These are phyloP conservation scores for Amphichorda felina DNA, from an alignment of 2,329 filamentous ascomycete species.

Conservation along the genomic window DNA sequence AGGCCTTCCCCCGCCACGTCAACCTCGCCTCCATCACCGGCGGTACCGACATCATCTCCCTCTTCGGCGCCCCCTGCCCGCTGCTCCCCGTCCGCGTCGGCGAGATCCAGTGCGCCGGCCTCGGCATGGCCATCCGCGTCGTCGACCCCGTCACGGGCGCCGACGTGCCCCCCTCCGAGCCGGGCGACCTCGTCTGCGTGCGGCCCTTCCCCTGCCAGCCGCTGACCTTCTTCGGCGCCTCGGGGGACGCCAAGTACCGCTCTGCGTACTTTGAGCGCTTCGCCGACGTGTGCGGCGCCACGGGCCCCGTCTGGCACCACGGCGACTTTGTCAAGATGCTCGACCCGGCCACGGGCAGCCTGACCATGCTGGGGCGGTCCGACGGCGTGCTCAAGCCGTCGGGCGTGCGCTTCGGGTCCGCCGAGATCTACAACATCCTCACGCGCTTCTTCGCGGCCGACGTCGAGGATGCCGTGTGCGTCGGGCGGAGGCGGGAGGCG, in stretches of 20 bases:
- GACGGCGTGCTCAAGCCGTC: constrained; percentile 90
- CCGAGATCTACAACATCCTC: constrained; percentile 94
- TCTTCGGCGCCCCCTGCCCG: constrained; percentile 79
- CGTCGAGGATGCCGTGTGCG: constrained; percentile 77
- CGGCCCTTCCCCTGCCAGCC: constrained; percentile 85
- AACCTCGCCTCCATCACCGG: constrained; percentile 91
- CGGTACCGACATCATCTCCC: constrained; percentile 90
- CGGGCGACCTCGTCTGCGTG: constrained; percentile 81
- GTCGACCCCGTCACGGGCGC: constrained; percentile 46
- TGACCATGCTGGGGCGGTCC: constrained; percentile 84
- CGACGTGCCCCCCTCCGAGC: constrained; percentile 45
- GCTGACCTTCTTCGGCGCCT: constrained; percentile 70
- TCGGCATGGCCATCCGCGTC: constrained; percentile 65
- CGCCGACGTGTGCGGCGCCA: constrained; percentile 24
- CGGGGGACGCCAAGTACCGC: constrained; percentile 58
- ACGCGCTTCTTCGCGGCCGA: constrained; percentile 68
- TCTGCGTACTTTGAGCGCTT: constrained; percentile 85
- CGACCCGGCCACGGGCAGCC: constrained; percentile 59
- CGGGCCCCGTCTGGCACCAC: constrained; percentile 68
- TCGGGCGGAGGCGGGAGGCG: constrained; percentile 59
- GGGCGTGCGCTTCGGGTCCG: constrained; percentile 83
- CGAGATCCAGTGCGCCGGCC: constrained; percentile 65
- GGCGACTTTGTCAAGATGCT: constrained; percentile 72
- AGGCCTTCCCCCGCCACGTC: constrained; percentile 65
- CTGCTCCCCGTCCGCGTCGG: constrained; percentile 60